These are phyloP conservation scores for Cladosporium sp. DNA, from an alignment of 2,329 filamentous ascomycete species.

Conservation along the genomic window DNA sequence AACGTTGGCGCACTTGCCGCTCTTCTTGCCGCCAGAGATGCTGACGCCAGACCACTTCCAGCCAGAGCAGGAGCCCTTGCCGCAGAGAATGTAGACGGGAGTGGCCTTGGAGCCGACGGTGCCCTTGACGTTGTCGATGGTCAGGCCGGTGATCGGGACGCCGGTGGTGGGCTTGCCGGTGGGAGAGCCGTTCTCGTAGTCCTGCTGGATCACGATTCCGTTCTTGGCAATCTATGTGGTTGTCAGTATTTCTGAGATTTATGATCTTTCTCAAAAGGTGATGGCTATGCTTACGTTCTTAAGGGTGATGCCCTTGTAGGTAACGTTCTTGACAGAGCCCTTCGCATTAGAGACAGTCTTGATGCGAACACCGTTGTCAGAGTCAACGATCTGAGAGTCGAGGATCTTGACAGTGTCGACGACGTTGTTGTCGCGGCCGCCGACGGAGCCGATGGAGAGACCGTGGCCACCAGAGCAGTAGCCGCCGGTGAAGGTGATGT, in stretches of 20 bases:
- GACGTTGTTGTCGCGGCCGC: constrained; percentile 53
- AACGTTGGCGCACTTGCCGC: constrained; percentile 43
- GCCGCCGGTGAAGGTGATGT: constrained; percentile 44
- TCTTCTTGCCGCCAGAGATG: constrained; percentile 54
- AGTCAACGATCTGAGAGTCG: constrained; percentile 47
- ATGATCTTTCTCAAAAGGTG: neutral
- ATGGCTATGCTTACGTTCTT: constrained; percentile 5
- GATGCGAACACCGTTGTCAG: constrained; percentile 53
- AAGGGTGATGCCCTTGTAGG: constrained; percentile 55
- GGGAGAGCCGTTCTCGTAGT: constrained; percentile 54
- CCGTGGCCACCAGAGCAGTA: constrained; percentile 54
- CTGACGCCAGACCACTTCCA: constrained; percentile 55
- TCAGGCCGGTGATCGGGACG: constrained; percentile 56
- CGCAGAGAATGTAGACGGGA: constrained; percentile 57
- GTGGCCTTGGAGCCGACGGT: constrained; percentile 41
- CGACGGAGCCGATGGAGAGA: constrained; percentile 57
- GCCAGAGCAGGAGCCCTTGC: constrained; percentile 50
- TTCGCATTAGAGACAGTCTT: constrained; percentile 55
- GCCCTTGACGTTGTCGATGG: constrained; percentile 47
- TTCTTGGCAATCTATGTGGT: constrained; percentile 49
- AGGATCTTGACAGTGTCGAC: constrained; percentile 50
- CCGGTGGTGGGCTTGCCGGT: constrained; percentile 37
- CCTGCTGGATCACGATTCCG: constrained; percentile 60
- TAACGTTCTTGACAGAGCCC: constrained; percentile 54
- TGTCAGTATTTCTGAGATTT: constrained; percentile 18